Evolutionary conservation across 2,329 filamentous ascomycete genomes (phyloP).

Genomic region (Fusarium beomiforme): DNA sequence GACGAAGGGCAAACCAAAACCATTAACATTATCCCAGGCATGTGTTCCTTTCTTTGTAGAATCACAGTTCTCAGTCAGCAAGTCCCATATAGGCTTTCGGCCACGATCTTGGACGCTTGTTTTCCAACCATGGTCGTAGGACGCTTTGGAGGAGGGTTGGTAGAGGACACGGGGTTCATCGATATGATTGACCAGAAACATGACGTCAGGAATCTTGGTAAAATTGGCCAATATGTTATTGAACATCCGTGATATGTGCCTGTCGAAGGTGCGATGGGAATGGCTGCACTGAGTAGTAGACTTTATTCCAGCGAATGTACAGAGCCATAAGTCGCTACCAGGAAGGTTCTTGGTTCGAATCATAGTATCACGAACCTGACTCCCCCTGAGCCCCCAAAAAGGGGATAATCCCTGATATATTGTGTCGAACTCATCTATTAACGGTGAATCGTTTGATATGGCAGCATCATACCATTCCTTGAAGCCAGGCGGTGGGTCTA

Average conservation of each 20-base stretch:
- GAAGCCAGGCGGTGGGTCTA: constrained; percentile 58
- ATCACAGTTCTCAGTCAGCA: constrained; percentile 45
- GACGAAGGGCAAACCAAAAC: constrained; percentile 51
- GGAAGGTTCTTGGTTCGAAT: constrained; percentile 32
- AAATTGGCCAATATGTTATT: constrained; percentile 44
- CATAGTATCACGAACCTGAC: constrained; percentile 46
- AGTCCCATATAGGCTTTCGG: constrained; percentile 45
- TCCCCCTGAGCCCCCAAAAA: constrained; percentile 52
- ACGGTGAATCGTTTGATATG: constrained; percentile 48
- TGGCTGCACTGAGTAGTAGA: constrained; percentile 48
- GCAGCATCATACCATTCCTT: constrained; percentile 57
- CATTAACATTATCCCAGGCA: constrained; percentile 15
- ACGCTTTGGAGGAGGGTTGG: constrained; percentile 11
- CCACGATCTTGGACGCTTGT: constrained; percentile 35
- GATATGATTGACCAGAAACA: constrained; percentile 57
- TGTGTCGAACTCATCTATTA: constrained; percentile 61
- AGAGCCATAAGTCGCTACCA: constrained; percentile 51
- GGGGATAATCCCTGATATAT: constrained; percentile 54
- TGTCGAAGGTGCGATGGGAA: constrained; percentile 45
- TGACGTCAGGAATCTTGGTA: constrained; percentile 48
- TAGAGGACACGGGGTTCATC: constrained; percentile 58
- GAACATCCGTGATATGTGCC: constrained; percentile 46
- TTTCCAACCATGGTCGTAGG: background rate
- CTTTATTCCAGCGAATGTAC: constrained; percentile 40
- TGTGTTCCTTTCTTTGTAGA: background rate